Conservation (phyloP, 2,329 filamentous ascomycete genomes). For the Verticillium dahliae region DNA sequence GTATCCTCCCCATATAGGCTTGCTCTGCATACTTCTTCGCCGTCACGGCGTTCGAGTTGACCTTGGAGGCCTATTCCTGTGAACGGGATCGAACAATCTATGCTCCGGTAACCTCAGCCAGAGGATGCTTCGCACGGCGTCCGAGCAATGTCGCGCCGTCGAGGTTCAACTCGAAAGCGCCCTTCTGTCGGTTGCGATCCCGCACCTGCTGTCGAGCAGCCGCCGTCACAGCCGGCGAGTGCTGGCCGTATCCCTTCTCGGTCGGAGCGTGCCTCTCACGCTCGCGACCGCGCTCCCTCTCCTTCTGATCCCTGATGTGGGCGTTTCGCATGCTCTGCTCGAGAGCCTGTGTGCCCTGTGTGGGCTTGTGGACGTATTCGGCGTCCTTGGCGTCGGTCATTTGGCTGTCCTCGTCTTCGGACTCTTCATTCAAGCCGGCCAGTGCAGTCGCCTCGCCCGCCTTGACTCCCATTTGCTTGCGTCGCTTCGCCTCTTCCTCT, state of each 20-base stretch:
- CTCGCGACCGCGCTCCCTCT: conserved; percentile 37
- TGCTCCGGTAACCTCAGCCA: conserved; percentile 30
- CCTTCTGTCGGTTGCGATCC: conserved; percentile 62
- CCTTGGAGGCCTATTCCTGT: background rate
- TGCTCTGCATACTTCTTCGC: background rate
- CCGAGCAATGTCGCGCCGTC: conserved; percentile 87
- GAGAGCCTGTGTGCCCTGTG: conserved; percentile 56
- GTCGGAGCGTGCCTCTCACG: conserved; percentile 34
- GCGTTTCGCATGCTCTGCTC: conserved; percentile 85
- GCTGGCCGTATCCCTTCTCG: conserved; percentile 77
- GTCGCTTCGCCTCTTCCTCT: conserved; percentile 89
- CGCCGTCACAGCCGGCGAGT: conserved; percentile 75
- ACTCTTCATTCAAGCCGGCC: conserved; percentile 63
- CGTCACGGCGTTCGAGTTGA: background rate
- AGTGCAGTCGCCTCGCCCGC: conserved; percentile 48
- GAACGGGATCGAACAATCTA: conserved; percentile 4
- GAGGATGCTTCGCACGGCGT: conserved; percentile 52
- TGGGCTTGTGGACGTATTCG: conserved; percentile 34
- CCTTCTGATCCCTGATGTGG: conserved; percentile 59
- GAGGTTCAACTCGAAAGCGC: conserved; percentile 84
- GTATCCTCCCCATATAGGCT: background rate
- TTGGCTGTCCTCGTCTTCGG: conserved; percentile 52
- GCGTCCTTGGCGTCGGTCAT: conserved; percentile 58
- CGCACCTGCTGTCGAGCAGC: conserved; percentile 76
- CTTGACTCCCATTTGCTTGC: conserved; percentile 74